Percentiles rank a stretch among this genome's conserved stretches.
Evolutionary conservation across 208 protist species (phyloP).

Genomic region (Acanthamoeba sp.): DNA sequence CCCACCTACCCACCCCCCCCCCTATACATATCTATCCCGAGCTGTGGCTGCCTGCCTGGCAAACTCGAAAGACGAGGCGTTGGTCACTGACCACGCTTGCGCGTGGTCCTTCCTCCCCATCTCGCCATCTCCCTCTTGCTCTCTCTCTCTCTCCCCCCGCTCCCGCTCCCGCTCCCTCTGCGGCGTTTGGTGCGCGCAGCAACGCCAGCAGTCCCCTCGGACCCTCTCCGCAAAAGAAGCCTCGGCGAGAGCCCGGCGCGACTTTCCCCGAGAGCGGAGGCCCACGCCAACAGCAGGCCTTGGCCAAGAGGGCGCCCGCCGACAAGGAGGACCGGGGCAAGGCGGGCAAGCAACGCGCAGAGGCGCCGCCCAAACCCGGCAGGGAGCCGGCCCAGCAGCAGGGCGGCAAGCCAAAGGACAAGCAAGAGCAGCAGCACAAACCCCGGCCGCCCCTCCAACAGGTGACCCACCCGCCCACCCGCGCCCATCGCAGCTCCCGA

Average conservation of each 20-base stretch:
- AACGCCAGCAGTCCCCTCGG: no score
- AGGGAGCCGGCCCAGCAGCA: background rate
- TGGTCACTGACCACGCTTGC: no score
- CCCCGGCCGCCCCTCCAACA: background rate
- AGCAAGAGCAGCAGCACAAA: background rate
- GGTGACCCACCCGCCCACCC: no score
- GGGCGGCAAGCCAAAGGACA: background rate
- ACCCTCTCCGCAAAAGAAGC: background rate
- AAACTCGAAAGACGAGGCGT: no score
- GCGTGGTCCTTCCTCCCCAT: no score
- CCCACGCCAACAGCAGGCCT: background rate
- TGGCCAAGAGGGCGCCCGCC: background rate
- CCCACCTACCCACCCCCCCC: no score
- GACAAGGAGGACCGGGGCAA: conserved; percentile 26
- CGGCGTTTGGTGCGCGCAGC: no score
- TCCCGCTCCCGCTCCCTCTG: background rate
- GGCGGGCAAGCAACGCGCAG: background rate
- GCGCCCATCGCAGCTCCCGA: no score
- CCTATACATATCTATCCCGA: no score
- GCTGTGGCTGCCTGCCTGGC: no score
- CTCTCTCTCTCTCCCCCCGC: no score
- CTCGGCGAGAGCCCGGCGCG: background rate
- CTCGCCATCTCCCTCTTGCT: no score
- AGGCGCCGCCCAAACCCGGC: background rate
- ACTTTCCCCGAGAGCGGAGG: background rate